Evolutionary conservation across 83 land plant species (phyloP).

Genomic region (Picea abies): DNA sequence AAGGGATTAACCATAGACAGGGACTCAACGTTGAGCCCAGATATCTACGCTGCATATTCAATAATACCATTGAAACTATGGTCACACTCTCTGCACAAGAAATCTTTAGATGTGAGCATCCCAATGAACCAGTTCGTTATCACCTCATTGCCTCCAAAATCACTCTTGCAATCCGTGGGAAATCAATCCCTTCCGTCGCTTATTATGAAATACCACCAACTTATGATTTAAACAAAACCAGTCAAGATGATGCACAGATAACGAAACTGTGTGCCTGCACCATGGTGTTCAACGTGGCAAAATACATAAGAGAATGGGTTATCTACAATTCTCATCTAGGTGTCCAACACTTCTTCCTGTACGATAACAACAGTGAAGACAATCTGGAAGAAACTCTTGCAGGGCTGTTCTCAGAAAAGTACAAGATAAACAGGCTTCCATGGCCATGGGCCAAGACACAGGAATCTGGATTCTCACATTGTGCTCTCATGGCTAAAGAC

Average conservation of each 20-base stretch:
- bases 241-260: too few species aligned
- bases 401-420: background rate
- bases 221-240: too few species aligned
- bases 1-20: conserved; percentile 57
- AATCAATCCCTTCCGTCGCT: conserved; percentile 63
- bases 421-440: conserved; percentile 19
- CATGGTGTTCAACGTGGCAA: conserved; percentile 74
- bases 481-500: conserved; percentile 13
- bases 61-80: conserved; percentile 25
- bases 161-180: conserved; percentile 14
- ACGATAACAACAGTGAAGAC: conserved; percentile 72
- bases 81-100: conserved; percentile 65
- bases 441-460: conserved; percentile 51
- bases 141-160: conserved; percentile 11
- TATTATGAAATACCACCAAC: conserved; percentile 30
- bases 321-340: conserved; percentile 70
- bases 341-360: conserved; percentile 64
- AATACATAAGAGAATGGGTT: conserved; percentile 82
- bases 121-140: conserved; percentile 15
- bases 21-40: conserved; percentile 20
- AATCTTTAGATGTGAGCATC: conserved; percentile 77
- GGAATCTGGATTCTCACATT: conserved; percentile 42
- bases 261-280: conserved; percentile 56
- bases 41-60: conserved; percentile 60
- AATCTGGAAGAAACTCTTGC: conserved; percentile 11